phyloP scores from a whole-genome alignment of 2,329 filamentous ascomycete species.

The Verticillium klebahnii region DNA sequence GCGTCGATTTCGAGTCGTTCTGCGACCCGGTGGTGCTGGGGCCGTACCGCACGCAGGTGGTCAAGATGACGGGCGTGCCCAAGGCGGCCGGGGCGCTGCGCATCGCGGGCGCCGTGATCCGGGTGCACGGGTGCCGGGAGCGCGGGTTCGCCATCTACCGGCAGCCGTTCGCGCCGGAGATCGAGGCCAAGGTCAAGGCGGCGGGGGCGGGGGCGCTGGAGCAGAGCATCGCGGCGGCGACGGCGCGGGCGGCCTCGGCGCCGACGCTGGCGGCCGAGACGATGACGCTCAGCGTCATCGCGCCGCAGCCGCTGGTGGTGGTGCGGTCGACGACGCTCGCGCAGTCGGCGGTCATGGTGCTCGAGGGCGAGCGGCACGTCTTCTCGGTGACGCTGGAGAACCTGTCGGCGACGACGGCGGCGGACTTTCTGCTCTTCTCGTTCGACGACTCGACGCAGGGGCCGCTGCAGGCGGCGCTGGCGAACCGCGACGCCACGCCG shows the following conservation, averaged over 20 bases:
- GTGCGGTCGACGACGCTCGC: constrained; percentile 73
- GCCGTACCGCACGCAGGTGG: constrained; percentile 76
- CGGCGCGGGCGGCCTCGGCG: constrained; percentile 23
- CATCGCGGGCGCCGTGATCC: constrained; percentile 74
- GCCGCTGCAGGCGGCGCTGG: constrained; percentile 69
- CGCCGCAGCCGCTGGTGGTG: constrained; percentile 70
- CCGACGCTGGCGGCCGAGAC: constrained; percentile 41
- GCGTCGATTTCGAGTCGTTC: constrained; percentile 64
- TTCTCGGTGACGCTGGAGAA: constrained; percentile 83
- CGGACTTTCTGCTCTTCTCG: constrained; percentile 81
- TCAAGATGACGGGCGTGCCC: constrained; percentile 67
- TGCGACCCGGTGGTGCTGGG: constrained; percentile 66
- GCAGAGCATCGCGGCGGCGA: constrained; percentile 30
- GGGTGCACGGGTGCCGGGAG: constrained; percentile 76
- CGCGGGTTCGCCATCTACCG: constrained; percentile 80
- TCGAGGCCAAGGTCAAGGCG: constrained; percentile 70
- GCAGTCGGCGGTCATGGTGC: constrained; percentile 83
- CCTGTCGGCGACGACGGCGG: constrained; percentile 62
- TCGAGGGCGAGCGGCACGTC: constrained; percentile 78
- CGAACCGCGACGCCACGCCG: constrained; percentile 70
- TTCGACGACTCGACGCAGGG: constrained; percentile 85
- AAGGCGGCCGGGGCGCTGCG: constrained; percentile 62
- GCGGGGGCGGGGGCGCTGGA: constrained; percentile 61
- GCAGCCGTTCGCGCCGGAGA: constrained; percentile 67
- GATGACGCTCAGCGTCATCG: constrained; percentile 69